Evolutionary conservation across 2,329 filamentous ascomycete species (phyloP), one percentile per base, ranked within the genome.

Genomic region (Celoporthe dispersa): DNA sequence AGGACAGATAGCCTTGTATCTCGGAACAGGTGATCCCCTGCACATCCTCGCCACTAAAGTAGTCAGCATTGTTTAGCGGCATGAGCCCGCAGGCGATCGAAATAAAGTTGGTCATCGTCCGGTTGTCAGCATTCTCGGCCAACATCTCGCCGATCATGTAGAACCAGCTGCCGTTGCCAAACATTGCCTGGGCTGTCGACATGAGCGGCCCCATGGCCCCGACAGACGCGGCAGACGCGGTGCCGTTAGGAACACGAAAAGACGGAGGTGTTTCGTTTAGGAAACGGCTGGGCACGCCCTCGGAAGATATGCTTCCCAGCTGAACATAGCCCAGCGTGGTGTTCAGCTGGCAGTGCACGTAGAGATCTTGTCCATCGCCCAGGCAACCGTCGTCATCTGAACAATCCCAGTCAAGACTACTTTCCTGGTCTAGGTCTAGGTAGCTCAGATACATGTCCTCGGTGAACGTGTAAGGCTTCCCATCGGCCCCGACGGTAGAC

Each of bases 141-240:
- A 31, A 3, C 22, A 48, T 25, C 16, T n/a, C 19, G 25, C 37
- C 39, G 25, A 48, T 16, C 22, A 48, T 11, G 35, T 62, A 41
- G 33, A 67, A 22, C 68, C 68, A 70, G 28, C 44, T 68, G 9
- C 62, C 64, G 11, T 68, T 55, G 1, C 68, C 68, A 31, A 70
- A 70, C 51, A 70, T 59, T 33, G 68, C 68, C 68, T 63, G 41
- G 4, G 68, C 39, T 33, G 64, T 66, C 22, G 60, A 44, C 65
- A 68, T 70, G 6, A 70, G 31, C 6, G 64, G 65, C 3, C 68
- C 68, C 16, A 51, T 19, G 3, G 64, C 19, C 14, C 16, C 61
- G 14, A 11, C 22, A 33, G 39, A 16, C 22, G 9, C 22, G 33
- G 37, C 22, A 33, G 39, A 16, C 22, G 9, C 22, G 33, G 37